Evolutionary conservation across 2,329 filamentous ascomycete species (phyloP).

Genomic region (Colletotrichum orbiculare): DNA sequence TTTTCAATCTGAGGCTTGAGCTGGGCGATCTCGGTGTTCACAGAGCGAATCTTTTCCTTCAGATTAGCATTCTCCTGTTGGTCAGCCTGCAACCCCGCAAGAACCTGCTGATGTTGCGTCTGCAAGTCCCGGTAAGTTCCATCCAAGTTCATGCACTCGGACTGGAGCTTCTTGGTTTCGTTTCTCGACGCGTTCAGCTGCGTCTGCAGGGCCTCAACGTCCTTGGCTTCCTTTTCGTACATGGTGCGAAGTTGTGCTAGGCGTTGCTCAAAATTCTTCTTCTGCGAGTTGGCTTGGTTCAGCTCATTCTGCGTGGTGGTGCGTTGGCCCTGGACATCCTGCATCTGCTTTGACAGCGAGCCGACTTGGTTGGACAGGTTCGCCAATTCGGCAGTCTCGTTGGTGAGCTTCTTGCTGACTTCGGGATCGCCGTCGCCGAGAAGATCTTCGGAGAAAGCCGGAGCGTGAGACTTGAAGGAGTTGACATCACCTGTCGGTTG

Average conservation of each 20-base stretch:
- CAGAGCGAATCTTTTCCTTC: conserved; percentile 86
- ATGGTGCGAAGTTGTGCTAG: conserved; percentile 86
- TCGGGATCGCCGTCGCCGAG: conserved; percentile 92
- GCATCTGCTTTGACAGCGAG: conserved; percentile 91
- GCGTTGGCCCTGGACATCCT: conserved; percentile 88
- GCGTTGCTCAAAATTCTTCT: conserved; percentile 91
- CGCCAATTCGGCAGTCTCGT: conserved; percentile 90
- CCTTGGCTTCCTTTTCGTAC: conserved; percentile 93
- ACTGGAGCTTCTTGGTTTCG: conserved; percentile 86
- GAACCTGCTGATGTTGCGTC: conserved; percentile 81
- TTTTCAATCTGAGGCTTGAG: conserved; percentile 94
- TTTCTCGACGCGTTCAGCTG: conserved; percentile 79
- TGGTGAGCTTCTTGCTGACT: conserved; percentile 86
- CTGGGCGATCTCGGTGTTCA: conserved; percentile 85
- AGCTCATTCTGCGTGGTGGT: conserved; percentile 83
- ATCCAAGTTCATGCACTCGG: conserved; percentile 86
- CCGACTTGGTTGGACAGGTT: conserved; percentile 97
- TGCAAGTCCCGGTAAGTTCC: conserved; percentile 84
- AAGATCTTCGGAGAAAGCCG: conserved; percentile 77
- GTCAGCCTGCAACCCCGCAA: conserved; percentile 81
- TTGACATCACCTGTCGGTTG: conserved; percentile 77
- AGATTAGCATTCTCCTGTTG: conserved; percentile 87
- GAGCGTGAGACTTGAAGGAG: conserved; percentile 53
- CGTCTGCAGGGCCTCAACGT: conserved; percentile 86
- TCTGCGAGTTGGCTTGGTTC: conserved; percentile 83